Base-by-base conservation (phyloP, 225 moss, liverwort and hornwort species). In the Pseudoscleropodium purum region DNA sequence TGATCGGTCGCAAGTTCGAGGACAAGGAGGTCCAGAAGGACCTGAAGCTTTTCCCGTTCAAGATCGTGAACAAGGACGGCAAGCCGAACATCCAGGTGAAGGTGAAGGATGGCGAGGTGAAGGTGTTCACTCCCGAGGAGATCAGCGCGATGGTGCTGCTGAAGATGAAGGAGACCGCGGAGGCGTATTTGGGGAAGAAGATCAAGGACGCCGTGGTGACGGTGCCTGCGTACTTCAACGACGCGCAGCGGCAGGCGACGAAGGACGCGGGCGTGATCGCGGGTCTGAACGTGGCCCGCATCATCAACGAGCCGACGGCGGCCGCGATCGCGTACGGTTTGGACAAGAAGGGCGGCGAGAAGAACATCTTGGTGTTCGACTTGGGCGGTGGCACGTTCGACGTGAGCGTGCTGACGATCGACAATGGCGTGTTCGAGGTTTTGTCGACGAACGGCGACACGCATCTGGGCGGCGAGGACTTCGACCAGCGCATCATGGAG, bases 1-100 rank as follows among this genome's bases (percentile, higher is more conserved):
- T 94, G 88, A 92, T 94, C 29, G 94, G 94, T 13, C 87, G 94
- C 62, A 94, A 90, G 94, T 94, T 87, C 85, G 93, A 92, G 89
- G 94, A 94, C 91, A 94, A 94, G 91, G 94, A 94, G 89, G 94
- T 94, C 13, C 94, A 94, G 94, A 93, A 84, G 92, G 94, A 94
- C 45, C 64, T 94, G 30, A 94, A 94, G 94, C 83, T 94, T 74
- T 92, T 94, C 64, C 94, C 94, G 49, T 94, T 75, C 81, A 94
- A 94, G 92, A 93, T 94, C 75, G 79, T 94, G 64, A 94, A 94
- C 89, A 91, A 76, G 93, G 94, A 94, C 20, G 94, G 90, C 51
- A 94, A 94, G 93, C 94, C 94, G 13, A 74, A 94, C 87, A 93
- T 94, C 70, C 93, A 94, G 93, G 94, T 93, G 87, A 41, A 88